Base-by-base conservation (phyloP, 345 rosid species). In the Camelina laxa region DNA sequence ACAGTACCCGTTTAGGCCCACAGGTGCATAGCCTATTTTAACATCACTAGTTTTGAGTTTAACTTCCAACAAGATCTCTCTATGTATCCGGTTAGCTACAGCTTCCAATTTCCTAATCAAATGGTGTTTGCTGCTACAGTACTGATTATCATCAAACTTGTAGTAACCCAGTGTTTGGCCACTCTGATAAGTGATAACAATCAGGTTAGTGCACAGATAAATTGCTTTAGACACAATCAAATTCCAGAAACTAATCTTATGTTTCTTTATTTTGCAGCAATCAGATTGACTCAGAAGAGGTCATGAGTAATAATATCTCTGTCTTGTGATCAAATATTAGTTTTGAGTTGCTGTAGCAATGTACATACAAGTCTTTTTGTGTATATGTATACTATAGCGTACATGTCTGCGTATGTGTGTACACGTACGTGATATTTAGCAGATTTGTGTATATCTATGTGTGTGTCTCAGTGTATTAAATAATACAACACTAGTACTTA, bases 21-120 rank as follows among this genome's bases (percentile, higher is more conserved):
- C 24, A 3, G 24, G 24, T 22, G 24, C 24, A 22, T 22, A 22
- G 24, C 24, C 24, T 3, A 22, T 22, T 22, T 22, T 22, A 22
- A 22, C 24, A 22, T 22, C 24, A n/a, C n/a, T n/a, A n/a, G n/a
- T n/a, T n/a, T n/a, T 70, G 85, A 80, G 74, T 79, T 76, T 15
- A 44, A 63, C 70, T 82, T 83, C 65, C 88, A 78, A 49, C 44
- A 65, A 73, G 81, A 82, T 74, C 82, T 74, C 19, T 44, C 69
- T 14, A 75, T 79, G 50, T 82, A 74, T 80, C 84, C 45, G 0
- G 81, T 75, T 50, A 67, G 70, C 55, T 27, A 44, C 65, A 65
- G 55, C 24, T 77, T 86, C 51, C 84, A 80, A 56, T 68, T 79
- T 39, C 76, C 82, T 41, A 47, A 50, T 66, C 70, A 78, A 80